Evolutionary conservation across 1,284 basidiomycete genomes (phyloP).

Genomic region (Tilletia indica): DNA sequence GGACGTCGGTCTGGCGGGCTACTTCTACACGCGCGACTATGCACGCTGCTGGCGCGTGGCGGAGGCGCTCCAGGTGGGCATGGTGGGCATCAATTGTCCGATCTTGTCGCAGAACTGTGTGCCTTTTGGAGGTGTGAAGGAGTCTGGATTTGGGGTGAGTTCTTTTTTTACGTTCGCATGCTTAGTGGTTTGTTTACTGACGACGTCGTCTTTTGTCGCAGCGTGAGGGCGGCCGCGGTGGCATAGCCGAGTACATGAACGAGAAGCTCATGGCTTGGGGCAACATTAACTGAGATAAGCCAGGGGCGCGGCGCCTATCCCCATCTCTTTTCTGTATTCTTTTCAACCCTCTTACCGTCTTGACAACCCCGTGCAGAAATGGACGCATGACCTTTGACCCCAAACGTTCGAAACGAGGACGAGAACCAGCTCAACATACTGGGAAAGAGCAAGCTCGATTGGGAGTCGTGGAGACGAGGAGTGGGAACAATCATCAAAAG

Average conservation of each 20-base stretch:
- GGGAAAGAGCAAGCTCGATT: too few species aligned
- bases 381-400: too few species aligned
- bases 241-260: slow-evolving; percentile 69
- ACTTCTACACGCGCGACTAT: slow-evolving; percentile 66
- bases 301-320: too few species aligned
- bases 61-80: slow-evolving; percentile 92
- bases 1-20: slow-evolving; percentile 75
- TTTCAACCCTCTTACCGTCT: too few species aligned
- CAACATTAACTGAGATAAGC: slow-evolving; percentile 16
- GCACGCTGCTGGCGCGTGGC: slow-evolving; percentile 93
- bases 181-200: neutral
- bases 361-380: too few species aligned
- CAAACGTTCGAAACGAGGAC: too few species aligned
- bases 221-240: slow-evolving; percentile 65
- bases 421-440: too few species aligned
- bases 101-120: slow-evolving; percentile 48
- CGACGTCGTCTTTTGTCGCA: neutral
- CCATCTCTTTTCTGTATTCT: too few species aligned
- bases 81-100: slow-evolving; percentile 70
- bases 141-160: slow-evolving; percentile 64
- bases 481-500: too few species aligned
- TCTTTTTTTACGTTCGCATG: neutral
- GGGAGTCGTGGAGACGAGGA: too few species aligned
- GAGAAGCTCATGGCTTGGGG: slow-evolving; percentile 53
- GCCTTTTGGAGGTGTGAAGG: slow-evolving; percentile 86